Conservation (phyloP, 257 asterid genomes). For the Fraxinus cuspidata region DNA sequence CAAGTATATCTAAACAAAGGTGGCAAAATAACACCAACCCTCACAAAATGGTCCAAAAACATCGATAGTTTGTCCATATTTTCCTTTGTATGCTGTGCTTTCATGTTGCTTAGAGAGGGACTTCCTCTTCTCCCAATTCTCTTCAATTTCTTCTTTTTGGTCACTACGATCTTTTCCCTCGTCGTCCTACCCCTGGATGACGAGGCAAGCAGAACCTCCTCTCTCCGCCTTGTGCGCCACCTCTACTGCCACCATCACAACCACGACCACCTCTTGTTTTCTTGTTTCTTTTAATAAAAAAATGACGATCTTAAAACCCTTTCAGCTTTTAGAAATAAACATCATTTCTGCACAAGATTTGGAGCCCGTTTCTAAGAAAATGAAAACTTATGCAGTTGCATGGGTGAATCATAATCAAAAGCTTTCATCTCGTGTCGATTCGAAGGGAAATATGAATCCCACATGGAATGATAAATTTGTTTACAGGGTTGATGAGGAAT, state of each 20-base stretch:
- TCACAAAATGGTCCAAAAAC: constrained; percentile 12
- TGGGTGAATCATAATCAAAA: constrained; percentile 76
- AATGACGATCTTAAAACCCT: constrained; percentile 37
- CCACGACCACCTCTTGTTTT: neutral
- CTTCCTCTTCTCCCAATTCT: constrained; percentile 27
- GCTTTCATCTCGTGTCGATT: constrained; percentile 59
- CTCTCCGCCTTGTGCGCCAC: neutral
- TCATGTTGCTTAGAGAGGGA: constrained; percentile 35
- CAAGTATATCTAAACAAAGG: neutral
- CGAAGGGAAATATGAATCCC: constrained; percentile 61
- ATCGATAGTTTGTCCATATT: constrained; percentile 1
- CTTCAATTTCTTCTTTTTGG: constrained; percentile 11
- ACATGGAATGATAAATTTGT: constrained; percentile 96
- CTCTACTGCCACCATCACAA: neutral
- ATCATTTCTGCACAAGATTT: constrained; percentile 88
- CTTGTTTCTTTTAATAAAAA: neutral
- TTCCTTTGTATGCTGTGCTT: constrained; percentile 33
- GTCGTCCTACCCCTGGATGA: constrained; percentile 58
- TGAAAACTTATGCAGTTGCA: constrained; percentile 80
- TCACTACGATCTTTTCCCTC: constrained; percentile 38
- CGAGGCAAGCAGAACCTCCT: constrained; percentile 28
- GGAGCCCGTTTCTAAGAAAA: constrained; percentile 64
- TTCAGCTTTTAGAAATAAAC: constrained; percentile 80
- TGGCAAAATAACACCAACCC: neutral
- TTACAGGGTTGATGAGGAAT: constrained; percentile 83